Evolutionary conservation across 176 grass and related monocot species (phyloP).

Genomic region (maize (Zea mays)): Zm-B73-REFERENCE-NAM-5.0 NC_050098.1:210910501-210911000

Average conservation of each 20-base stretch:
- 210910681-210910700: constrained; percentile 3
- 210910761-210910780: neutral
- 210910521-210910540: constrained; percentile 1
- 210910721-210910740: neutral
- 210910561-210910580: neutral
- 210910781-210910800: neutral
- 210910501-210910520: no score
- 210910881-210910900: neutral
- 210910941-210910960: constrained; percentile 2
- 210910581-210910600: constrained; percentile 1
- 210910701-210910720: neutral
- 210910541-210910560: neutral
- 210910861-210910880: constrained; percentile 7
- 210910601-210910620: constrained; percentile 20
- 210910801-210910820: neutral
- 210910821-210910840: constrained; percentile 16
- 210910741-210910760: neutral
- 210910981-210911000: constrained; percentile 8
- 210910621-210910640: neutral
- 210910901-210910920: neutral
- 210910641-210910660: neutral
- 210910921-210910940: neutral
- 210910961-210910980: neutral
- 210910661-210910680: neutral
- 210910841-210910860: neutral